Evolutionary conservation across 495 filamentous ascomycete species (phyloP), one percentile per base, ranked within the genome.

Genomic region (Lasiosphaeriaceae sp.): DNA sequence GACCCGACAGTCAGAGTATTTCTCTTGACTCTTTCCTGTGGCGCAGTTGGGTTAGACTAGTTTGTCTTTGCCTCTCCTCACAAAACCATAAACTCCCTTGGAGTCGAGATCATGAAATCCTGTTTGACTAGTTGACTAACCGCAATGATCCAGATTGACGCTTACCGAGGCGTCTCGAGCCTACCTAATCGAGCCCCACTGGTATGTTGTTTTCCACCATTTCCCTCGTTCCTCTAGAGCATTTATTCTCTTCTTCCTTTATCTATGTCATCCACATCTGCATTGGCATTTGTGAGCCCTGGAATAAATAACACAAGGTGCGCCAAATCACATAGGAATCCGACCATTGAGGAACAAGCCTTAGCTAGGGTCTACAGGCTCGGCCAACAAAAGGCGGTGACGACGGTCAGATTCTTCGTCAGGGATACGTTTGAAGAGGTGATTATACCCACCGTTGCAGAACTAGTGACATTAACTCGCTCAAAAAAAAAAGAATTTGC

Each of bases 131-230:
- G 11, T 39, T 24, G 20, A 57, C 41, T 14, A 23, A 56, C 45
- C 41, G 19, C 19, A 34, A 17, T n/a, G 44, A 41, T 46, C 12
- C 39, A 74, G 71, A 2, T 50, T 76, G 31, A 70, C 67, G 2
- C 57, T 77, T 1, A 73, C 73, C 1, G 71, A 52, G 11, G 69
- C 73, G 3, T 72, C 69, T 3, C 62, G 68, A 23, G 75, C 71
- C 0, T 78, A 73, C 43, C 65, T 78, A 2, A 74, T 78, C 60
- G 71, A 74, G 50, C 71, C 70, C 7, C 70, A 72, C 26, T 74
- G 70, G 71, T 66, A 60, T 23, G 8, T 19, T 8, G 9, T 17
- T 4, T 41, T 41, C 37, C 12, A 12, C 31, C 31, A 35, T 35
- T 35, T 12, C n/a, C n/a, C n/a, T n/a, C n/a, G n/a, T n/a, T n/a